Evolutionary conservation across 495 filamentous ascomycete species (phyloP), one percentile per base, ranked within the genome.

Genomic region (Physcia stellaris): DNA sequence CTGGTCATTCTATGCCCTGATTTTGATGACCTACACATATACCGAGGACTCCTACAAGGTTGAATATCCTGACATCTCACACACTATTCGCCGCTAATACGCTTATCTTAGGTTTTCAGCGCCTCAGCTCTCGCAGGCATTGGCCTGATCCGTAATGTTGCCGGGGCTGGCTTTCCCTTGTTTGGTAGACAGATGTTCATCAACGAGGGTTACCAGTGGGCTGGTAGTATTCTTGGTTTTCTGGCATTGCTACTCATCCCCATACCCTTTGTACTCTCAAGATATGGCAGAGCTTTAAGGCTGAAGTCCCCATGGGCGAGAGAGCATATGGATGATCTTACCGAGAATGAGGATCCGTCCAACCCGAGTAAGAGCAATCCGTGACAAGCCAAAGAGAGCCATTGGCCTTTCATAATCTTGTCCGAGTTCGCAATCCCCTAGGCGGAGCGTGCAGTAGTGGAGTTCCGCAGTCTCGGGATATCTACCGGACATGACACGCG

Each of bases 191-290:
- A 61, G 45, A 63, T 85, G 67, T 83, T 76, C 38, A 65, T 73
- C 38, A 70, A 68, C 24, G 48, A 81, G 10, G 80, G 79, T 2
- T 70, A 82, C 15, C 66, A 66, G 0, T 83, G 79, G 61, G 80
- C 79, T 4, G 64, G 66, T 0, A 73, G 66, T 51, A 55, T 72
- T 12, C 52, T 73, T 35, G 68, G 67, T 0, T 73, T 75, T 19
- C 46, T 73, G 16, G 59, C 67, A 3, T 33, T 70, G 28, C 58
- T 60, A 11, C 43, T 76, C 38, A 66, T 77, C 30, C 72, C 70
- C 0, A 73, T 75, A 40, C 71, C 71, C 0, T 50, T 50, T 32
- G 39, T 47, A 17, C 30, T 50, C 15, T 56, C 59, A 26, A 54
- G 57, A 23, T 50, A 48, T 40, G 62, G 62, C 1, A 43, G 48